phyloP scores from a whole-genome alignment of 1,284 basidiomycete genomes.

The Abortiporus biennis region DNA sequence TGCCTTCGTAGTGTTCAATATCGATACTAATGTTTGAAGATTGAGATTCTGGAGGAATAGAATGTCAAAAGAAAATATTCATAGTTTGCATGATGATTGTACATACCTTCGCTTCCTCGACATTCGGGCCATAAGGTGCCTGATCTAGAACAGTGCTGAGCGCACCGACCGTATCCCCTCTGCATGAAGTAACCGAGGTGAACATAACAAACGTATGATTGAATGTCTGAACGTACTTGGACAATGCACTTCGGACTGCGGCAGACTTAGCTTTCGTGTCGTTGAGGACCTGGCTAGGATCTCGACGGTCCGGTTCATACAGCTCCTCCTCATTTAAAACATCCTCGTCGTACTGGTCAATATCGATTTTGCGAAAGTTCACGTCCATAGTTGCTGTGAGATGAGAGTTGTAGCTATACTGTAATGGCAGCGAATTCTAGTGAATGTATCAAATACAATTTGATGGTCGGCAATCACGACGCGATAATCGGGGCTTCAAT shows the following conservation, averaged over 20 bases:
- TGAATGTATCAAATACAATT: no score
- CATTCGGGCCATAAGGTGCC: constrained; percentile 80
- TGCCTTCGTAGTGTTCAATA: constrained; percentile 92
- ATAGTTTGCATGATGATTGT: constrained; percentile 1
- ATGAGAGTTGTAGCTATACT: no score
- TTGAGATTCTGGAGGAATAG: constrained; percentile 55
- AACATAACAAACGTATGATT: neutral
- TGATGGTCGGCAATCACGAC: no score
- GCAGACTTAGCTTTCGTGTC: constrained; percentile 74
- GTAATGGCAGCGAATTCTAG: no score
- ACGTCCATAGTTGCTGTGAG: constrained; percentile 57
- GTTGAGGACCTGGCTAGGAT: constrained; percentile 65
- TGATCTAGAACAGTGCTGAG: constrained; percentile 66
- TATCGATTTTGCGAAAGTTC: constrained; percentile 90
- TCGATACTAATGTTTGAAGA: constrained; percentile 82
- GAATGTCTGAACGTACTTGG: constrained; percentile 50
- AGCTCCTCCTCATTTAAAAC: constrained; percentile 81
- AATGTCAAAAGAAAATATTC: constrained; percentile 5
- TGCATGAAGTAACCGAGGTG: constrained; percentile 19
- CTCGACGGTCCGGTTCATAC: constrained; percentile 82
- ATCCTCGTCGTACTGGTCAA: constrained; percentile 93
- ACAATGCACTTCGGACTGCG: constrained; percentile 68
- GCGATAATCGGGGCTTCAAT: no score
- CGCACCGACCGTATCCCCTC: constrained; percentile 73
- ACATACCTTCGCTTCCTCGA: constrained; percentile 85